Evolutionary conservation across 2,329 filamentous ascomycete species (phyloP).

Genomic region (Ophiostoma pallidulum): DNA sequence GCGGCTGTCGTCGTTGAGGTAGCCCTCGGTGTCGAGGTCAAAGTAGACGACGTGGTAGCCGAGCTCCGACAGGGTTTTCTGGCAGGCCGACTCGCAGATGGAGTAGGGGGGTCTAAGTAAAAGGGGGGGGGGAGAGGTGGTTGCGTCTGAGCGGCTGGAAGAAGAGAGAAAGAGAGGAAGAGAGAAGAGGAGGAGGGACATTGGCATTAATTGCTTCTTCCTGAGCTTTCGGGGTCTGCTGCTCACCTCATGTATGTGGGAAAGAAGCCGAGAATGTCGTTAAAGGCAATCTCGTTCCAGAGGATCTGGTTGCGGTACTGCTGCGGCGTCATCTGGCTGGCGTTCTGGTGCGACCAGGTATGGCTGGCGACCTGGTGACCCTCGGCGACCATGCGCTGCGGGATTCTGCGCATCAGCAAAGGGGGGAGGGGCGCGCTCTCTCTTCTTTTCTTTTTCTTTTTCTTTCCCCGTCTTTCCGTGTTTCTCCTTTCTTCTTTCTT

Average conservation of each 20-base stretch:
- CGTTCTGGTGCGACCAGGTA: constrained; percentile 37
- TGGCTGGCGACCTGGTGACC: constrained; percentile 42
- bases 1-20: constrained; percentile 23
- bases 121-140: no score
- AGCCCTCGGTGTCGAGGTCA: constrained; percentile 28
- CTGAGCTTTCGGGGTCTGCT: no score
- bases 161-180: no score
- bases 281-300: constrained; percentile 36
- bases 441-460: no score
- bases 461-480: no score
- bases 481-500: no score
- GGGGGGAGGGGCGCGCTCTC: no score
- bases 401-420: no score
- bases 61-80: constrained; percentile 22
- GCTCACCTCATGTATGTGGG: constrained; percentile 39
- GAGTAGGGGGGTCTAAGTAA: constrained; percentile 33
- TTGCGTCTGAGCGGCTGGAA: no score
- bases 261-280: constrained; percentile 33
- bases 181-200: no score
- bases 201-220: no score
- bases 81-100: constrained; percentile 26
- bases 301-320: constrained; percentile 32
- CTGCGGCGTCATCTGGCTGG: constrained; percentile 25
- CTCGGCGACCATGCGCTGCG: constrained; percentile 32
- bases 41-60: constrained; percentile 30